These are phyloP conservation scores for Claviceps quebecensis DNA, from an alignment of 2,329 filamentous ascomycete genomes.

Conservation along the genomic window DNA sequence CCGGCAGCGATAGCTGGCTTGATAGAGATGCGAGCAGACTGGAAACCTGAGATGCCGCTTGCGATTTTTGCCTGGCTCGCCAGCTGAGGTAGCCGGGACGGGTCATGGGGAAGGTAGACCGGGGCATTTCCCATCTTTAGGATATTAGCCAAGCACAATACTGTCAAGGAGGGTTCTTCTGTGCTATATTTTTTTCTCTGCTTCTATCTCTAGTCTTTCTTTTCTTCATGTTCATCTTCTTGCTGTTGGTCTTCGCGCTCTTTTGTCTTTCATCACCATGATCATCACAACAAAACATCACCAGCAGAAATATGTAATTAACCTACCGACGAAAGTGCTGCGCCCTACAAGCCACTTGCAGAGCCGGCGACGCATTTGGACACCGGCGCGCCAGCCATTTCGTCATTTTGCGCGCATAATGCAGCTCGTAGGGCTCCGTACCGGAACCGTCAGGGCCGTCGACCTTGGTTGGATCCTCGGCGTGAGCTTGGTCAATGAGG, in stretches of 20 bases:
- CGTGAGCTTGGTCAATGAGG: constrained; percentile 55
- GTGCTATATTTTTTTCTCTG: too few relatives aligned
- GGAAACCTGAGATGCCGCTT: constrained; percentile 40
- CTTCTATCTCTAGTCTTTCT: too few relatives aligned
- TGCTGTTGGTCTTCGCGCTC: too few relatives aligned
- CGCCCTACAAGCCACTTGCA: constrained; percentile 66
- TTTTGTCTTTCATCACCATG: too few relatives aligned
- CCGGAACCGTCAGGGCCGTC: constrained; percentile 27
- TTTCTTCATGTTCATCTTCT: too few relatives aligned
- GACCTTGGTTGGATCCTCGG: constrained; percentile 21
- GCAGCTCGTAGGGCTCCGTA: constrained; percentile 58
- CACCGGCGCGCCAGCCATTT: constrained; percentile 49
- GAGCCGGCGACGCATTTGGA: constrained; percentile 47
- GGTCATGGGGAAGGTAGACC: constrained; percentile 58
- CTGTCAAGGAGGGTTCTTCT: too few relatives aligned
- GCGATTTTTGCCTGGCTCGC: constrained; percentile 60
- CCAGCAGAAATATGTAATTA: neutral
- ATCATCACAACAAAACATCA: neutral
- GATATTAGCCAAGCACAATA: neutral
- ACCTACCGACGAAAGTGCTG: constrained; percentile 62
- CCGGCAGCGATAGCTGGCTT: constrained; percentile 23
- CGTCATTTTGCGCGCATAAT: constrained; percentile 72
- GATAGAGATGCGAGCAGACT: constrained; percentile 32
- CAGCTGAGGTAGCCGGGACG: constrained; percentile 67
- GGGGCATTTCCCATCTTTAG: constrained; percentile 60